A percentile compares a stretch with the other conserved stretches of the same genome.
Conservation (phyloP, 2,329 filamentous ascomycete species). For the Helicocarpus griseus region DNA sequence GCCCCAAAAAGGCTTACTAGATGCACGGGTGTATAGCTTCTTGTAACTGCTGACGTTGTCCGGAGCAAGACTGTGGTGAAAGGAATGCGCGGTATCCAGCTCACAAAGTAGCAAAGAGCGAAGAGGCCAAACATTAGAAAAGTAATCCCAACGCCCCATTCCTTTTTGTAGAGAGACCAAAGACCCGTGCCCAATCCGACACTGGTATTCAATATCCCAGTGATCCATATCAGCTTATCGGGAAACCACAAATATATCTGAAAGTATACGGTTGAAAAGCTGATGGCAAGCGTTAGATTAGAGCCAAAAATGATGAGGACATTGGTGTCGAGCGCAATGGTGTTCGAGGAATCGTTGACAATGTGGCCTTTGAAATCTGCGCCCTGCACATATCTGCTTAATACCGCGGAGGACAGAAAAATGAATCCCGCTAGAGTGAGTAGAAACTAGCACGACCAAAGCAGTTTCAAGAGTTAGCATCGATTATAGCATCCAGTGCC, state of each 20-base stretch:
- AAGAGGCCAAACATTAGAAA: slow-evolving; percentile 78
- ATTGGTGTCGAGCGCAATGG: slow-evolving; percentile 66
- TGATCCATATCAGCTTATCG: slow-evolving; percentile 87
- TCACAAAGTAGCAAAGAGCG: slow-evolving; percentile 71
- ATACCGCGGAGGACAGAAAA: slow-evolving; percentile 63
- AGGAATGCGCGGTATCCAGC: slow-evolving; percentile 82
- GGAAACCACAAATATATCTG: slow-evolving; percentile 66
- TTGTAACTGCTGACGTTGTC: slow-evolving; percentile 75
- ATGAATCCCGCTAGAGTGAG: slow-evolving; percentile 62
- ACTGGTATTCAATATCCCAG: slow-evolving; percentile 76
- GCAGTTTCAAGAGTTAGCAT: slow-evolving; percentile 1
- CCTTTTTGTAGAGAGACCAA: slow-evolving; percentile 68
- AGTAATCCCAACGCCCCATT: slow-evolving; percentile 78
- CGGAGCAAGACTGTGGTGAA: slow-evolving; percentile 86
- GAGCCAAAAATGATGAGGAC: slow-evolving; percentile 80
- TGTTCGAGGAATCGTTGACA: slow-evolving; percentile 61
- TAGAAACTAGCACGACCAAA: slow-evolving; percentile 46
- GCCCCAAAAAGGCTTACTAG: slow-evolving; percentile 77
- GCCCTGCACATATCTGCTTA: slow-evolving; percentile 62
- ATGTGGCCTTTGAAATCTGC: slow-evolving; percentile 57
- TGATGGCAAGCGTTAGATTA: slow-evolving; percentile 61
- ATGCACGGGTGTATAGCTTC: slow-evolving; percentile 76
- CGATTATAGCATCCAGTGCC: background rate
- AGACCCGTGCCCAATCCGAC: slow-evolving; percentile 78
- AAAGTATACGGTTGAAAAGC: slow-evolving; percentile 70